Evolutionary conservation across 2,329 filamentous ascomycete species (phyloP), one percentile per base, ranked within the genome.

Genomic region (Lasiodiplodia citricola): DNA sequence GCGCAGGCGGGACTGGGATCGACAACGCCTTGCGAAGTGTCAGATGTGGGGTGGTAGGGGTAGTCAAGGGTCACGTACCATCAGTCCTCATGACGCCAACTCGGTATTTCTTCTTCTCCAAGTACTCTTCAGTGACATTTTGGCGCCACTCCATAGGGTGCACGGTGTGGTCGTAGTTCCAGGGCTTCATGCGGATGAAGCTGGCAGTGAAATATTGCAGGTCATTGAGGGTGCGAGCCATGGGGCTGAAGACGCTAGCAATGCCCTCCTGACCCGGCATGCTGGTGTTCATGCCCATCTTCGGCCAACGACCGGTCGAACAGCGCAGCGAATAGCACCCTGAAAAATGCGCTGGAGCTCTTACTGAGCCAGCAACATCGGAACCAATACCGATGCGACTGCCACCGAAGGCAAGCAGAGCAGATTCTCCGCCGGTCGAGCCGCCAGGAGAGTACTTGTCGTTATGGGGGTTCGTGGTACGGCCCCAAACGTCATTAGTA

Each of bases 221-320:
- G 76, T 97, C 94, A 71, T 90, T 87, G 69, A 97, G 81, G 0
- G 94, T 97, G 66, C 94, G 87, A 2, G 94, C 88, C 95, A 98
- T 97, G 5, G 94, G 94, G 69, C 92, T 95, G 81, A 94, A 97
- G 23, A 97, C 93, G 71, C 91, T 92, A 0, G 93, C 90, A 38
- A 97, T 89, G 0, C 94, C 94, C 77, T 97, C 95, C 77, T 97
- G 94, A 0, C 95, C 95, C 0, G 92, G 89, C 93, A 97, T 97
- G 74, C 91, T 94, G 0, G 94, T 97, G 70, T 87, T 88, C 77
- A 93, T 90, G 11, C 93, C 93, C 52, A 88, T 86, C 79, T 96
- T 97, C 1, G 93, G 93, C 93, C 94, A 97, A 60, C 94, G 87
- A 1, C 95, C 94, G 1, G 92, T 96, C 3, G 92, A 94, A 81